Evolutionary conservation across 148 eudicot species (phyloP), one percentile per base, ranked within the genome.

Genomic region (Gaultheria prostrata): DNA sequence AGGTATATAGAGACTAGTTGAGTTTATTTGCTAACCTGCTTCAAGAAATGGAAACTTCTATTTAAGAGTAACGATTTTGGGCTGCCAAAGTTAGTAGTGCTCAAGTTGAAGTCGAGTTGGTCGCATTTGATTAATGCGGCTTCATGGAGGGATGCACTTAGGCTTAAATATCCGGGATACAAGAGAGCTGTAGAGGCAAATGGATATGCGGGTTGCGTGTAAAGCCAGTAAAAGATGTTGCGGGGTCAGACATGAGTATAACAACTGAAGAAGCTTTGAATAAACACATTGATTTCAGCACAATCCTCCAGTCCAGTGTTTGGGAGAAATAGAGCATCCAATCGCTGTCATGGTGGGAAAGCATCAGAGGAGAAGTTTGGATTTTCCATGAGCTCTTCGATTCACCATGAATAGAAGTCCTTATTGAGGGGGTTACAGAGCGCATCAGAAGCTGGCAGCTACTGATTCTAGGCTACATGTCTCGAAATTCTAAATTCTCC

Each of bases 91-190:
- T 12, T 13, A 33, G 81, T 20, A 53, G 20, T 53, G 26, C 28
- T 18, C 65, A 54, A 54, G 43, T 54, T 17, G 81, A 78, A 78
- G 69, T 76, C 0, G 67, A 81, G 81, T 35, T 63, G 33, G 81
- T 77, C 50, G 63, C 65, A 45, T 81, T 84, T 26, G 87, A 81
- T 59, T 81, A 76, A 3, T 85, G 84, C 15, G 81, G 87, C 39
- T 76, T 85, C 51, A 65, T 67, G 35, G 87, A 81, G 80, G 87
- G 74, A 54, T 80, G 76, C 80, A 80, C 81, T 67, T 32, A 53
- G 72, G 74, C 65, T 4, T 76, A 85, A 3, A 51, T 51, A 51
- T 48, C 50, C 8, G 0, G 50, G 50, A 48, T 48, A 7, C 56
- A 4, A 50, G 14, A 12, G 43, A 39, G 43, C 6, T 39, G 43